A percentile compares a stretch with the other conserved stretches of the same genome.
These are phyloP conservation scores for Fusarium pseudonygamai DNA, from an alignment of 2,329 filamentous ascomycete species.

Conservation along the genomic window DNA sequence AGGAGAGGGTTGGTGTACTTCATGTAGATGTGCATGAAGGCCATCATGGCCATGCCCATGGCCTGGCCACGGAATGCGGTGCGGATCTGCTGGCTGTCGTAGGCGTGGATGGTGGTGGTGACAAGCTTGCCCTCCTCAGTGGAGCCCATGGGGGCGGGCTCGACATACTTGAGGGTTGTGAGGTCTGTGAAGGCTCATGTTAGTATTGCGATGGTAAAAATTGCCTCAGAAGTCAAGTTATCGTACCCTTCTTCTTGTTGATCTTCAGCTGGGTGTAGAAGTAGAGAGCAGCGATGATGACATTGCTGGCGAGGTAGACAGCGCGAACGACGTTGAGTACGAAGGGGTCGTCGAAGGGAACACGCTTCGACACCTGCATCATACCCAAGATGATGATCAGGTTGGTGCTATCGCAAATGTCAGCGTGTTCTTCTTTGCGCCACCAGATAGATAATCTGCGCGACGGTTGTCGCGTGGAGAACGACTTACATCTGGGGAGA, in stretches of 20 bases:
- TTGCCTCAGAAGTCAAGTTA: neutral
- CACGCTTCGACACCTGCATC: conserved; percentile 97
- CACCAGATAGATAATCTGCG: conserved; percentile 16
- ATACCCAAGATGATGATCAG: conserved; percentile 94
- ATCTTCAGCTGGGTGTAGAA: conserved; percentile 86
- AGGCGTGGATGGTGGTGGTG: conserved; percentile 95
- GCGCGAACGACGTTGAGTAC: conserved; percentile 66
- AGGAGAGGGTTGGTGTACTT: conserved; percentile 99
- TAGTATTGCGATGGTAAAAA: conserved; percentile 2
- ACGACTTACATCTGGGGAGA: conserved; percentile 70
- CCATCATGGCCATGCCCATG: conserved; percentile 99
- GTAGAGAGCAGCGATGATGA: conserved; percentile 87
- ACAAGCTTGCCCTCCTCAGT: conserved; percentile 95
- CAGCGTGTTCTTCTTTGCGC: conserved; percentile 38
- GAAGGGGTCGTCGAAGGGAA: conserved; percentile 87
- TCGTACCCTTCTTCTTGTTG: conserved; percentile 95
- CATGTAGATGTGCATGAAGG: conserved; percentile 98
- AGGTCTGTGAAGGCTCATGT: conserved; percentile 70
- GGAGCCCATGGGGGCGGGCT: conserved; percentile 92
- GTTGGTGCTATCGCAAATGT: conserved; percentile 73
- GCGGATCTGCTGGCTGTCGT: conserved; percentile 88
- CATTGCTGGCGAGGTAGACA: conserved; percentile 69
- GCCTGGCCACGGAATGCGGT: conserved; percentile 87
- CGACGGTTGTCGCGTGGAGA: conserved; percentile 2
- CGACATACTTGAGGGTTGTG: conserved; percentile 98